Base-by-base conservation (phyloP, 495 filamentous ascomycete species). In the Podospora pseudocomata region DNA sequence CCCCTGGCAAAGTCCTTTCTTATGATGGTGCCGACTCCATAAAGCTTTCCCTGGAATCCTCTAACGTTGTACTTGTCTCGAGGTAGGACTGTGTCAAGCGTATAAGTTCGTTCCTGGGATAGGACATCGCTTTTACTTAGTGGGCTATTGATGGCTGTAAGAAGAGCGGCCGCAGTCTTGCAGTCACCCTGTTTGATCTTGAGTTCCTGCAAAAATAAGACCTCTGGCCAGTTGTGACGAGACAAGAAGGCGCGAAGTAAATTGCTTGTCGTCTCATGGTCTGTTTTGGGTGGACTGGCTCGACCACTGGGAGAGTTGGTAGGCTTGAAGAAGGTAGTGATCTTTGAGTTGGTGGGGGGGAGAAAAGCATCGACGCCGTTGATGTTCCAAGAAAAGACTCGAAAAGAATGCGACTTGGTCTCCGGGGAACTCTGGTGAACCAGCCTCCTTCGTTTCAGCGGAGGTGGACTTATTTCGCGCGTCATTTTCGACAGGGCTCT, bases 161-260 rank as follows among this genome's bases (percentile, higher is more conserved):
- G 65, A 4, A 73, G 56, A 19, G 66, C 65, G 0, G 76, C 44
- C 44, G 80, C 67, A 1, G 76, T 78, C 13, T 70, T 73, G 2
- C 61, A 67, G 62, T 86, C 79, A 4, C 66, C 65, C 0, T 70
- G 70, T 19, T 70, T 74, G 65, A 87, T 81, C 60, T 87, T 86
- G 39, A 86, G 78, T 73, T 86, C 85, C 73, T 86, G 84, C 7
- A 86, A 75, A 65, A 78, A 82, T 23, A 86, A 72, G 39, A 85
- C 66, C 20, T 82, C 71, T 3, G 85, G 85, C 71, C 74, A 85
- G 61, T 71, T 60, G 73, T 85, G 84, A 26, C 81, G 76, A 49
- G 73, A 67, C 16, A 86, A 78, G 60, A 83, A 83, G 27, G 69
- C 68, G 9, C 83, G 78, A 20, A 86, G 68, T 4, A 77, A 70